Base-by-base conservation (phyloP, 306 rosid species). In the Cicer arietinum region DNA sequence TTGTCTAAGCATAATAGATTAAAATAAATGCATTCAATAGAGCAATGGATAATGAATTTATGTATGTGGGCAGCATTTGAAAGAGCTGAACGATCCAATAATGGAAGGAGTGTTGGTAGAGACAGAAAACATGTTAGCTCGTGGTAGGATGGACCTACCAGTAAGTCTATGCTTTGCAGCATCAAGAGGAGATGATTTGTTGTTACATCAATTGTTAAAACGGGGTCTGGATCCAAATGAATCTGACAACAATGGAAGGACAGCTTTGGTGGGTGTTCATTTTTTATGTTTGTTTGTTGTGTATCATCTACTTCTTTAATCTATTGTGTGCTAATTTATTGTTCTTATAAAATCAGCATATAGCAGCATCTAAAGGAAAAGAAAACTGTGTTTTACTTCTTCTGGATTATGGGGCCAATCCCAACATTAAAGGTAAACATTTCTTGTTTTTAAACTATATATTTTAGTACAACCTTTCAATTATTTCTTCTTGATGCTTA, bases 101-200 rank as follows among this genome's bases (percentile, higher is more conserved):
- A 92, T 95, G 99, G 88, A 92, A 51, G 92, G 90, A 53, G 92
- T 90, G 80, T 72, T 95, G 75, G 63, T 63, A 81, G 97, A 92
- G 84, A 89, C 89, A 7, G 93, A 92, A 89, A 89, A 83, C 87
- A 89, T 95, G 97, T 79, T 95, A 48, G 90, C 96, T 79, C 88
- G 87, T 59, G 98, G 99, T 17, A 83, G 87, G 70, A 53, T 92
- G 98, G 96, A 87, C 81, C 80, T 92, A 57, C 98, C 99, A 8
- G 88, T 95, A 8, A 89, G 96, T 83, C 88, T 92, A 2, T 90
- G 93, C 70, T 90, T 94, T 71, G 96, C 98, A 50, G 88, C 96
- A 74, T 59, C 56, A 47, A 86, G 96, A 71, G 98, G 97, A 58
- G 96, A 94, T 82, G 95, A 92, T 76, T 84, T 82, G n/a, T 67